Evolutionary conservation across 176 grass and related monocot genomes (phyloP).

Genomic region (Carex cristatella): DNA sequence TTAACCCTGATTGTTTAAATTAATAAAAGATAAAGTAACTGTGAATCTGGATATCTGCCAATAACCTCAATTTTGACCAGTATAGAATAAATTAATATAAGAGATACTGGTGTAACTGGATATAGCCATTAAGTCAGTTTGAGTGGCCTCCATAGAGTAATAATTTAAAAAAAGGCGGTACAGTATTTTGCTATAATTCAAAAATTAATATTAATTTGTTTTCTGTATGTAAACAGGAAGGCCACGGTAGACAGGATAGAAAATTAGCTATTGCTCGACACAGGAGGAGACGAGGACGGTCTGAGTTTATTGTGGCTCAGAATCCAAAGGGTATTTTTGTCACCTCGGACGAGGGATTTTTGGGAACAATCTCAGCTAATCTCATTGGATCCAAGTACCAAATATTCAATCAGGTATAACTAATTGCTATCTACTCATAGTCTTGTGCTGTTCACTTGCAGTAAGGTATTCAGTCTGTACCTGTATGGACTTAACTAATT

Average conservation of each 20-base stretch:
- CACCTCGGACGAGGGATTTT: constrained; percentile 58
- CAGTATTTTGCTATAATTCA: neutral
- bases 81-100: neutral
- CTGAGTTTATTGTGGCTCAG: constrained; percentile 77
- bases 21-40: neutral
- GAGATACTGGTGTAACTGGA: neutral
- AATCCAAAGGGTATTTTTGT: constrained; percentile 64
- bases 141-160: neutral
- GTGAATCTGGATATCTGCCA: neutral
- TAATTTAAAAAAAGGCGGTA: neutral
- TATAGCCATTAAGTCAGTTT: neutral
- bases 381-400: constrained; percentile 84
- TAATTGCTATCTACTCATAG: neutral
- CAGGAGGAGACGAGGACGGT: constrained; percentile 59
- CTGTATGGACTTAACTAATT: neutral
- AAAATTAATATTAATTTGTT: neutral
- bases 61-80: neutral
- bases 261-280: constrained; percentile 86
- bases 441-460: neutral
- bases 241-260: constrained; percentile 75
- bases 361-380: constrained; percentile 50
- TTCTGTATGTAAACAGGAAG: constrained; percentile 47
- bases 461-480: neutral
- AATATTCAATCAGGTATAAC: constrained; percentile 64
- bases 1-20: neutral